Percentiles rank a stretch among this genome's conserved stretches.
These are phyloP conservation scores for Calcarisporium arbuscula DNA, from an alignment of 2,329 filamentous ascomycete genomes.

Conservation along the genomic window DNA sequence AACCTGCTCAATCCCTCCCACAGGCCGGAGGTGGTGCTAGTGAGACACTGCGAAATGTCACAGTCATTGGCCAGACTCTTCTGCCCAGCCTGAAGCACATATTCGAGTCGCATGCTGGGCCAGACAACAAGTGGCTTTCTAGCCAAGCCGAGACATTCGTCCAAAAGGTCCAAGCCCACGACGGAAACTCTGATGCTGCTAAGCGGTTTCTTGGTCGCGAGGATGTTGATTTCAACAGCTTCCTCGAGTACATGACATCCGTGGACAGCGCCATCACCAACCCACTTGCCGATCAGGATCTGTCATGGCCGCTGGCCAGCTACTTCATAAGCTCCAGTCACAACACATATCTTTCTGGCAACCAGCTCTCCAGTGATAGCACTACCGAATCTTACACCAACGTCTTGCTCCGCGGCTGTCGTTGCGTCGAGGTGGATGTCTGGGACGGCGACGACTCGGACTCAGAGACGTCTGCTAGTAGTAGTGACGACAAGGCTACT, in stretches of 20 bases:
- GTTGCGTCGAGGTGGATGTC: constrained; percentile 91
- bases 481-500: constrained; percentile 41
- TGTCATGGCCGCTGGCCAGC: constrained; percentile 75
- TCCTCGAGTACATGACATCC: constrained; percentile 52
- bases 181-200: constrained; percentile 20
- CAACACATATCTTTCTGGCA: constrained; percentile 87
- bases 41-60: constrained; percentile 32
- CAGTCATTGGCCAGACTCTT: constrained; percentile 33
- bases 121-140: constrained; percentile 37
- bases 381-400: constrained; percentile 84
- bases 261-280: constrained; percentile 35
- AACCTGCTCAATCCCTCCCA: constrained; percentile 20
- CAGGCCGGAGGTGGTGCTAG: constrained; percentile 44
- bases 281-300: constrained; percentile 37
- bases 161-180: constrained; percentile 38
- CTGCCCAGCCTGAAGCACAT: constrained; percentile 39
- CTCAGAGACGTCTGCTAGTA: constrained; percentile 54
- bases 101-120: constrained; percentile 37
- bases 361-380: constrained; percentile 80
- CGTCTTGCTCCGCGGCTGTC: constrained; percentile 75
- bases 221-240: constrained; percentile 40
- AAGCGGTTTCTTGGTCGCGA: constrained; percentile 18
- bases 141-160: constrained; percentile 41
- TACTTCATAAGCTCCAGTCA: constrained; percentile 95
- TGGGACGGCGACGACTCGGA: constrained; percentile 81